Evolutionary conservation across 176 grass and related monocot genomes (phyloP).

Genomic region (Triticum urartu): DNA sequence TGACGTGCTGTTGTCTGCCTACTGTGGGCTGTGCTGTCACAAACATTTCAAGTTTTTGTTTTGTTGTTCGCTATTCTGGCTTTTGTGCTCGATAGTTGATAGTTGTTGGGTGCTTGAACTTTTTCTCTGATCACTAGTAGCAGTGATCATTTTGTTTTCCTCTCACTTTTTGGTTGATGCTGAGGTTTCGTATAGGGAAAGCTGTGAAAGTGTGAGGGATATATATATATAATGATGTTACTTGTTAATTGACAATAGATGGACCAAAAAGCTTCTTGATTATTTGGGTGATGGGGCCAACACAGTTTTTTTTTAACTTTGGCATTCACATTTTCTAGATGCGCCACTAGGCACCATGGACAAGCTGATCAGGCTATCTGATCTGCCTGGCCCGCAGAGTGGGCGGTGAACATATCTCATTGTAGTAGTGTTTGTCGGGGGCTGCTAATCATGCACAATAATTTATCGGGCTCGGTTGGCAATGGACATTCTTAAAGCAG

Average conservation of each 20-base stretch:
- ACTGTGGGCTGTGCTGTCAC: conserved; percentile 20
- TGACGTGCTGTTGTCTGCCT: conserved; percentile 16
- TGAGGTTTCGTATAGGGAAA: conserved; percentile 7
- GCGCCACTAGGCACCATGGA: background rate
- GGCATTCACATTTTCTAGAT: background rate
- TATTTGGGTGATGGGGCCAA: conserved; percentile 22
- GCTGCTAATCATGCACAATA: background rate
- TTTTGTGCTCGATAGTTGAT: conserved; percentile 9
- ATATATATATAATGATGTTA: background rate
- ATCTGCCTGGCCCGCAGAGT: background rate
- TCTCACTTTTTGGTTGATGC: conserved; percentile 2
- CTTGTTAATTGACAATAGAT: background rate
- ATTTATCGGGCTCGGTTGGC: background rate
- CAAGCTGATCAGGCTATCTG: conserved; percentile 21
- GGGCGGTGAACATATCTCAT: background rate
- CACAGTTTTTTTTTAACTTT: background rate
- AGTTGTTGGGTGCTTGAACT: background rate
- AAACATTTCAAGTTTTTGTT: background rate
- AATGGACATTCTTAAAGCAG: conserved; percentile 7
- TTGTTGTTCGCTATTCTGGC: conserved; percentile 5
- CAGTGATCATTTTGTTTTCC: conserved; percentile 18
- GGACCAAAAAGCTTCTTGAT: background rate
- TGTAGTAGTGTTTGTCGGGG: too few species aligned
- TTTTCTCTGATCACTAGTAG: conserved; percentile 29
- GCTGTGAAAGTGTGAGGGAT: background rate